Base-by-base conservation (phyloP, 352 stramenopile genomes). In the Globisporangium heterothallicum region DNA sequence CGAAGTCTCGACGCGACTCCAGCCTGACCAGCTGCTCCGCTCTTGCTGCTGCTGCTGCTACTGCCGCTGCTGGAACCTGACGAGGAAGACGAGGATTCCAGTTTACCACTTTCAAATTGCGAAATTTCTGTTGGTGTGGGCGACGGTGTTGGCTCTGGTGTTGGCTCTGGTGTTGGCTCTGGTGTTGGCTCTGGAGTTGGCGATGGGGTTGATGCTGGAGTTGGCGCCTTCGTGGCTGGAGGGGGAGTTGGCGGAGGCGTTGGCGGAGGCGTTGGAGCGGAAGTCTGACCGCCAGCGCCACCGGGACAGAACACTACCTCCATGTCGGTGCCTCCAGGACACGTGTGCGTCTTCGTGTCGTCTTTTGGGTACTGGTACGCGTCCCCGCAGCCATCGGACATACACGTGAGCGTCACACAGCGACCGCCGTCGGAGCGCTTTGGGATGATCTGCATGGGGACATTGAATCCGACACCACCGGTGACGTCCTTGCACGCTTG, bases 341-440 rank as follows among this genome's bases (percentile, higher is more conserved):
- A 90, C 30, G 53, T 56, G 61, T 85, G 75, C 24, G 79, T 90
- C 72, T 90, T 90, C 18, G 38, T 68, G 65, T 88, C 74, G 50
- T 91, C 73, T 60, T 78, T 83, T 19, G 80, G 80, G 49, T 59
- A 86, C 30, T 74, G 65, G 60, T 91, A 88, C 13, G 47, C 80
- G 56, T 91, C 77, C 2, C 16, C 12, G 40, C 80, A 91, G 13
- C 61, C 71, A 22, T 86, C 73, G 0, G 22, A 14, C 63, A 79
- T 61, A 50, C 80, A 88, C 18, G 64, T 79, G 16, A 84, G 65
- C n/a, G 64, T 68, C 6, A 62, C 41, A 41, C 75, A 91, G 19
- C 71, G 69, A 6, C 9, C 38, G n/a, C 70, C 70, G 34, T 70
- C 59, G 19, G 49, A 44, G 1, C 59, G 59, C 43, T 56, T 64